phyloP scores from a whole-genome alignment of 116 monocot species.

The Papilionanthe hybrid region DNA sequence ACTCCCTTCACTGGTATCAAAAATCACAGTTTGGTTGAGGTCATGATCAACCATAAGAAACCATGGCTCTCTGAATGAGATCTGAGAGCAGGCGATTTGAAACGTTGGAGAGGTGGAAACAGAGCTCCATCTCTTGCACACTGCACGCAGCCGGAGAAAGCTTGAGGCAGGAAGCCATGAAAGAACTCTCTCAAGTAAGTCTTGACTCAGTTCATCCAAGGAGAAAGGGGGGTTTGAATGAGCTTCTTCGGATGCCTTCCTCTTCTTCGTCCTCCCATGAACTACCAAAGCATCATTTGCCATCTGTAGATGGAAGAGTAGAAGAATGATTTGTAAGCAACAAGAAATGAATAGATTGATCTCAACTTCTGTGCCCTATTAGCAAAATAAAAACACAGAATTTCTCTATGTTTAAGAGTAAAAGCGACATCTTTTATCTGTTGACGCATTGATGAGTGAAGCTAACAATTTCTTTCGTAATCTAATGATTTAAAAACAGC shows the following conservation, averaged over 20 bases:
- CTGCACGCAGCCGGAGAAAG: constrained; percentile 79
- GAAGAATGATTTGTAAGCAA: neutral
- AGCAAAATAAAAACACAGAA: neutral
- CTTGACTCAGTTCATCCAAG: constrained; percentile 66
- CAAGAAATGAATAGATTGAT: neutral
- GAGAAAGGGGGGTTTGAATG: constrained; percentile 7
- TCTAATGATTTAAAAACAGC: neutral
- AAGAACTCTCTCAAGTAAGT: constrained; percentile 77
- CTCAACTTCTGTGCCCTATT: neutral
- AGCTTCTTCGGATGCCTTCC: constrained; percentile 27
- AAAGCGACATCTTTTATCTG: neutral
- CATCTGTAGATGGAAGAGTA: neutral
- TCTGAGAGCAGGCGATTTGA: constrained; percentile 48
- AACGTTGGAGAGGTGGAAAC: constrained; percentile 56
- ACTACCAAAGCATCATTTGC: neutral
- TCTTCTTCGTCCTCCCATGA: constrained; percentile 19
- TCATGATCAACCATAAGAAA: constrained; percentile 66
- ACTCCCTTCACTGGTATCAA: constrained; percentile 46
- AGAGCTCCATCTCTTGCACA: constrained; percentile 65
- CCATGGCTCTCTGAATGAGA: constrained; percentile 65
- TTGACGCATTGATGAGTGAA: neutral
- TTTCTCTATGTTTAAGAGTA: neutral
- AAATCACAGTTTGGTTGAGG: constrained; percentile 38
- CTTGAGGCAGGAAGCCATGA: constrained; percentile 61
- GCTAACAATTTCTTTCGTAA: neutral